These are phyloP conservation scores for Sechiopsis laciniata DNA, from an alignment of 306 rosid genomes.

Conservation along the genomic window DNA sequence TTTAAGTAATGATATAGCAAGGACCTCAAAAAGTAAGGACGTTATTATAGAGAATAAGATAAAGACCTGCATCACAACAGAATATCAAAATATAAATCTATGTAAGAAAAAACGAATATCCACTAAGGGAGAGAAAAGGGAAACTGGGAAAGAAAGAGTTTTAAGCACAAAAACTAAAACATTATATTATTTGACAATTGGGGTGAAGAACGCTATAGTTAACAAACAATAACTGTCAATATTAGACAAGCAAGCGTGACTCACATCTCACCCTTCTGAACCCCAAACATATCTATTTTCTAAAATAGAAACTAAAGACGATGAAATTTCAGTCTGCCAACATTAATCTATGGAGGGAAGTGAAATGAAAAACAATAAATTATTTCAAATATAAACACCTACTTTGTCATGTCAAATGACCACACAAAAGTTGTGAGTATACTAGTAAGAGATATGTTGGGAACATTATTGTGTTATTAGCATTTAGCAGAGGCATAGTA, in stretches of 20 bases:
- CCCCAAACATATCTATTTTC: not conserved
- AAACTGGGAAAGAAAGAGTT: not conserved
- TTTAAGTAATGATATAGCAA: slow-evolving; percentile 56
- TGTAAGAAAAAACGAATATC: not conserved
- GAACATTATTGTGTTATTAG: not conserved
- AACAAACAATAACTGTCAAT: not conserved
- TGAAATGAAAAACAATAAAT: not conserved
- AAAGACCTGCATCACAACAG: slow-evolving; percentile 64
- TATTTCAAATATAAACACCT: not conserved
- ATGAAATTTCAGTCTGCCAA: not conserved
- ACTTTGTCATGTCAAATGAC: not conserved
- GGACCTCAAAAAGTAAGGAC: slow-evolving; percentile 64
- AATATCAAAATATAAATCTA: not conserved
- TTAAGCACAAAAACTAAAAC: not conserved
- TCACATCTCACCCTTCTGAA: not conserved
- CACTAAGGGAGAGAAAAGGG: not conserved
- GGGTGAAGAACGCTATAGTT: not conserved
- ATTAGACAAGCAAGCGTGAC: not conserved
- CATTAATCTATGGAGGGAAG: not conserved
- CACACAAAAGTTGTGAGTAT: not conserved
- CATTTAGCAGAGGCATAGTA: not conserved
- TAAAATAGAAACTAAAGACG: not conserved
- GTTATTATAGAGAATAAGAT: slow-evolving; percentile 51
- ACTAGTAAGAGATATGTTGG: too few relatives aligned
- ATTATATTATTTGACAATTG: not conserved